Evolutionary conservation across 179 eudicot species (phyloP), one percentile per base, ranked within the genome.

Genomic region (Actinidia arguta): DNA sequence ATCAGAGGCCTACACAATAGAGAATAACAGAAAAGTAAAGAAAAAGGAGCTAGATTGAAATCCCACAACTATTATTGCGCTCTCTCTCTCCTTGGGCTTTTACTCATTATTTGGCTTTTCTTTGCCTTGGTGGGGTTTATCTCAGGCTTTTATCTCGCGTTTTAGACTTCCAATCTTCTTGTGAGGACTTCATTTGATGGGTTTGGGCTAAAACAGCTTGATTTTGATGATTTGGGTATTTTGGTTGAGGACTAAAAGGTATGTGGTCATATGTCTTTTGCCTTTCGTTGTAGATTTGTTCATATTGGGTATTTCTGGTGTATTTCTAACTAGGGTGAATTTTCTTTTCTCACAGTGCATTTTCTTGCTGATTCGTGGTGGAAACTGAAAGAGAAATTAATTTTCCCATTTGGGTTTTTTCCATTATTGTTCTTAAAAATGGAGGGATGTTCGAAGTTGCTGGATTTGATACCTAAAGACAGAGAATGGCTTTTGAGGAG

Each of bases 381-480:
- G 50, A 82, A n/a, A 42, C 44, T 62, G 31, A 36, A 78, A 67
- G 46, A 17, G 39, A 70, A 70, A 78, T 52, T 70, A 36, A 58
- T 73, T 85, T 50, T 20, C 61, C 73, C 74, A 27, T 76, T 80
- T 74, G 80, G 81, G 50, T 9, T 75, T 22, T 20, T 16, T 16
- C n/a, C 14, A 11, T 20, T 73, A 0, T 18, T 42, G 6, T 9
- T 27, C 36, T 66, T 24, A 76, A 25, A 55, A 66, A 85, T 83
- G 85, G 85, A 82, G 61, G 87, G 85, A 4, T 55, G 66, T 68
- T 72, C 80, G 56, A 85, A 86, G 84, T 78, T 94, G 82, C 81
- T 93, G 63, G 92, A 94, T 84, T 92, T 94, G 80, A 94, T 93
- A 50, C 67, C 89, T 27, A 86, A 78, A 13, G 81, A 85, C 16